Conservation (phyloP, 192 early-diverging fungal species). For the Lobosporangium transversale region DNA sequence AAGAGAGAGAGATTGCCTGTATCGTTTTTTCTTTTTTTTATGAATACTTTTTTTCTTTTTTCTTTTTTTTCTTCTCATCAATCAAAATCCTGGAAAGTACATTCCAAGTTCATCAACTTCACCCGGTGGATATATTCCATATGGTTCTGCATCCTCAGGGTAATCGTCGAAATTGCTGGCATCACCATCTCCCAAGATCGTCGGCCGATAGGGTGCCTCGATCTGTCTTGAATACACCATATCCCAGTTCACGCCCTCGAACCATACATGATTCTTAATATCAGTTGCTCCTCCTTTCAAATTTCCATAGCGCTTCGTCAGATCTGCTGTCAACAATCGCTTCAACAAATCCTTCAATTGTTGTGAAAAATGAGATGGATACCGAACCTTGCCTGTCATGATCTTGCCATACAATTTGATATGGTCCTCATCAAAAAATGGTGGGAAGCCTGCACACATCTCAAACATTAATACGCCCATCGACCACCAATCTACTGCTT, state of each 20-base stretch:
- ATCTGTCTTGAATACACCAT: slow-evolving; percentile 75
- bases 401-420: slow-evolving; percentile 95
- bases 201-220: slow-evolving; percentile 88
- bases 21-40: not conserved
- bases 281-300: slow-evolving; percentile 84
- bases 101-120: slow-evolving; percentile 74
- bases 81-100: slow-evolving; percentile 82
- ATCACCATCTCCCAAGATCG: slow-evolving; percentile 84
- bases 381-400: slow-evolving; percentile 81
- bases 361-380: slow-evolving; percentile 88
- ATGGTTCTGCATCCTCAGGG: slow-evolving; percentile 90
- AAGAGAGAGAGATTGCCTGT: not conserved
- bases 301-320: slow-evolving; percentile 90
- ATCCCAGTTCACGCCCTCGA: slow-evolving; percentile 93
- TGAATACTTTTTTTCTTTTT: not conserved
- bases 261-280: slow-evolving; percentile 96
- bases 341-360: slow-evolving; percentile 87
- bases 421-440: slow-evolving; percentile 96
- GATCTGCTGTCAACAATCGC: slow-evolving; percentile 79
- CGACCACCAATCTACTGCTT: slow-evolving; percentile 96
- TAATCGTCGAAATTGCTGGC: slow-evolving; percentile 96
- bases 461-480: slow-evolving; percentile 94
- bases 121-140: slow-evolving; percentile 69
- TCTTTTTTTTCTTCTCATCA: not conserved
- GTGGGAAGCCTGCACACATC: slow-evolving; percentile 95